These are phyloP conservation scores for Cladophialophora psammophila DNA, from an alignment of 2,329 filamentous ascomycete species.

Conservation along the genomic window DNA sequence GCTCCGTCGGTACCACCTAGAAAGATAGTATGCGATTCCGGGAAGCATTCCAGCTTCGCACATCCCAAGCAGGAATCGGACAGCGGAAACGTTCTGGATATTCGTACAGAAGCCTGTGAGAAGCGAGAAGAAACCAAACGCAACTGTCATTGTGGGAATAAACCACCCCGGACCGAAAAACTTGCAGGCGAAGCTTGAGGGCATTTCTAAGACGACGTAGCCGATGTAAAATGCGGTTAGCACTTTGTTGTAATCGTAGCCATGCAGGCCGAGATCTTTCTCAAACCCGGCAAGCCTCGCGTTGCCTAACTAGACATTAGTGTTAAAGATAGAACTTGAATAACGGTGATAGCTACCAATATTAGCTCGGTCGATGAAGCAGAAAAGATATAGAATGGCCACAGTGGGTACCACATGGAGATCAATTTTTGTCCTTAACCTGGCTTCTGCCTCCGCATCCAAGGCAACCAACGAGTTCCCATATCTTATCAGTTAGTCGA, in stretches of 20 bases:
- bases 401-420: conserved; percentile 70
- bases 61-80: conserved; percentile 69
- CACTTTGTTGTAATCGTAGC: conserved; percentile 73
- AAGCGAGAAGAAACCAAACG: conserved; percentile 70
- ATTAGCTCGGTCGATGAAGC: conserved; percentile 70
- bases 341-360: conserved; percentile 46
- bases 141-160: conserved; percentile 67
- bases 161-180: conserved; percentile 76
- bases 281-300: conserved; percentile 70
- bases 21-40: conserved; percentile 72
- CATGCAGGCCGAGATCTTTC: conserved; percentile 64
- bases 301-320: conserved; percentile 61
- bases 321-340: neutral
- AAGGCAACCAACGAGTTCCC: conserved; percentile 60
- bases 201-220: conserved; percentile 77
- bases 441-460: conserved; percentile 64
- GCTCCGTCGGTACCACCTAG: conserved; percentile 64
- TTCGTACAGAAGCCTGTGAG: conserved; percentile 70
- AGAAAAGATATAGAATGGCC: conserved; percentile 72
- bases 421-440: conserved; percentile 69
- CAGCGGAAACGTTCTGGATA: conserved; percentile 61
- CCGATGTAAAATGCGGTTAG: conserved; percentile 74
- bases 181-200: conserved; percentile 72
- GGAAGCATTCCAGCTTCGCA: conserved; percentile 75
- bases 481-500: conserved; percentile 48